Conservation (phyloP, 2,329 filamentous ascomycete species). For the Diaporthe eres region DNA sequence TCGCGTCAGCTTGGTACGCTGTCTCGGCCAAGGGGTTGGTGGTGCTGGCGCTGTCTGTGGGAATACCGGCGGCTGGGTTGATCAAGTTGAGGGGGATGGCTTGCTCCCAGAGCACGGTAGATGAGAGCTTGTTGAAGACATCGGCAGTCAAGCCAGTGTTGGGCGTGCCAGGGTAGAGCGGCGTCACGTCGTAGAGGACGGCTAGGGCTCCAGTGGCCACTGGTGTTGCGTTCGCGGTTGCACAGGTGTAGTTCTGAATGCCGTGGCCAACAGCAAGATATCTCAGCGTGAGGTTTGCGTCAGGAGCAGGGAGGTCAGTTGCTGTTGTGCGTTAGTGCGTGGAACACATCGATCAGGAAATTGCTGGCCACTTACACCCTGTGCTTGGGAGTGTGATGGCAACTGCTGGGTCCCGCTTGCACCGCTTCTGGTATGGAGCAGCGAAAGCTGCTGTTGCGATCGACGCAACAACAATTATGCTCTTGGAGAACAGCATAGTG, state of each 20-base stretch:
- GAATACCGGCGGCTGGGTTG: conserved; percentile 46
- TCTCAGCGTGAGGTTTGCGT: conserved; percentile 59
- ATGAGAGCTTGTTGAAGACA: conserved; percentile 58
- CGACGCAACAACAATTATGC: conserved; percentile 25
- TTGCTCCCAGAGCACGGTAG: conserved; percentile 56
- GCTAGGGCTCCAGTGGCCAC: conserved; percentile 69
- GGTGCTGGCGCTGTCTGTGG: conserved; percentile 46
- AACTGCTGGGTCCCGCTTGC: conserved; percentile 39
- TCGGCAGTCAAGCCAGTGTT: conserved; percentile 53
- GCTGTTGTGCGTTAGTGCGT: conserved; percentile 46
- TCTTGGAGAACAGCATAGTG: conserved; percentile 37
- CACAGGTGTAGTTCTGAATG: conserved; percentile 79
- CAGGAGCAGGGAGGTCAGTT: conserved; percentile 60
- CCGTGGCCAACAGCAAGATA: conserved; percentile 74
- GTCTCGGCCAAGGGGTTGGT: conserved; percentile 49
- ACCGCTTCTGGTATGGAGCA: conserved; percentile 35
- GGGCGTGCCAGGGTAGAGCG: conserved; percentile 63
- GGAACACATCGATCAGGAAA: background rate
- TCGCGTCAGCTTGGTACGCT: conserved; percentile 58
- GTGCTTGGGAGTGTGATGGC: conserved; percentile 56
- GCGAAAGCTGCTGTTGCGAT: conserved; percentile 36
- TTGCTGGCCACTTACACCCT: conserved; percentile 49
- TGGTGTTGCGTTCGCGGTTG: conserved; percentile 51
- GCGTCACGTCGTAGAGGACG: conserved; percentile 70
- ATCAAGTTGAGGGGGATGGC: conserved; percentile 64